A percentile compares a stretch with the other conserved stretches of the same genome.
These are phyloP conservation scores for Hericium erinaceus DNA, from an alignment of 768 basidiomycete species.

Conservation along the genomic window DNA sequence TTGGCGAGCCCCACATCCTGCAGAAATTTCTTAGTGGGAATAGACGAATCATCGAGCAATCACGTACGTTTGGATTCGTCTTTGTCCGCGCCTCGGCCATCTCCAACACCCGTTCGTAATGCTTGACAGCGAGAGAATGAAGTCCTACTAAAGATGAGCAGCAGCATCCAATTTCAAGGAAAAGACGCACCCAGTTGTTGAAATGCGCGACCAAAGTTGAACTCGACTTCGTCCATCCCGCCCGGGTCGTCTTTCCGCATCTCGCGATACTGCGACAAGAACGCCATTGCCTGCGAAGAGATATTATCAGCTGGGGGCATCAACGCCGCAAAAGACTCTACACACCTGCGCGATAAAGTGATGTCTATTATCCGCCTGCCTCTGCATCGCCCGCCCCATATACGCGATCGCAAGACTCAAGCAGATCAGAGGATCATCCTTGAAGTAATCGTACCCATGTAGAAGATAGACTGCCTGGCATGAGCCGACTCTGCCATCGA, in stretches of 20 bases:
- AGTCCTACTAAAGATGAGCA: constrained; percentile 41
- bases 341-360: constrained; percentile 71
- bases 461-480: constrained; percentile 66
- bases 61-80: constrained; percentile 23
- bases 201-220: constrained; percentile 86
- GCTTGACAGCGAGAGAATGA: constrained; percentile 69
- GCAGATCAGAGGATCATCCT: constrained; percentile 79
- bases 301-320: background rate
- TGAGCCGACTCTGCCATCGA: no score
- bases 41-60: background rate
- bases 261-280: constrained; percentile 73
- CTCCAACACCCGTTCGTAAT: constrained; percentile 73
- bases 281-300: constrained; percentile 63
- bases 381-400: constrained; percentile 83
- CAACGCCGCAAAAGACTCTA: background rate
- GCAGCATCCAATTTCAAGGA: background rate
- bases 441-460: constrained; percentile 80
- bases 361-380: constrained; percentile 90
- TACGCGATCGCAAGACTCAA: constrained; percentile 78
- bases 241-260: constrained; percentile 37
- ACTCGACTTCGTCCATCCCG: constrained; percentile 72
- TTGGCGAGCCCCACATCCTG: constrained; percentile 48
- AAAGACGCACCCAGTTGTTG: constrained; percentile 72
- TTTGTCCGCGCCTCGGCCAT: constrained; percentile 40
- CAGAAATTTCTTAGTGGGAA: background rate